A percentile compares a stretch with the other conserved stretches of the same genome.
Evolutionary conservation across 2,329 filamentous ascomycete genomes (phyloP).

Genomic region (Aspergillus tanneri): DNA sequence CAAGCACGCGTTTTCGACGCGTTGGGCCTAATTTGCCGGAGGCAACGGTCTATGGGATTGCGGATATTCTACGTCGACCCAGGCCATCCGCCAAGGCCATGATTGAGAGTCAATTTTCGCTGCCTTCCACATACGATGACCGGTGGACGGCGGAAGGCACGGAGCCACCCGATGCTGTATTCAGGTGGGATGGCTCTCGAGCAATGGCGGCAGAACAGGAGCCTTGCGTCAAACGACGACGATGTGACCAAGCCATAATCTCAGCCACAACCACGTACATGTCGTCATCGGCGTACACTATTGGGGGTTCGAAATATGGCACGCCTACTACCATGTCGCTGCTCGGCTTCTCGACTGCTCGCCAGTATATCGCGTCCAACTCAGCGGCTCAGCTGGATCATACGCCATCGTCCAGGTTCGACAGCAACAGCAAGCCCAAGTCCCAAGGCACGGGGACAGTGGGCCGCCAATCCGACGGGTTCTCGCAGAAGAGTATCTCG

Average conservation of each 20-base stretch:
- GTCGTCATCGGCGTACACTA: slow-evolving; percentile 57
- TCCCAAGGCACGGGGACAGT: slow-evolving; percentile 28
- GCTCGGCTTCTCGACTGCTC: slow-evolving; percentile 63
- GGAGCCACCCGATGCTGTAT: slow-evolving; percentile 37
- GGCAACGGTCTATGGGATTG: slow-evolving; percentile 63
- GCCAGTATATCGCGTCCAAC: slow-evolving; percentile 50
- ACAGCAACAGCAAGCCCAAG: slow-evolving; percentile 29
- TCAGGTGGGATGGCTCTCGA: slow-evolving; percentile 39
- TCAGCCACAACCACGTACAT: slow-evolving; percentile 35
- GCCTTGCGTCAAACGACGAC: slow-evolving; percentile 29
- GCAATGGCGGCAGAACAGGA: slow-evolving; percentile 18
- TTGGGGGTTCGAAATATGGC: slow-evolving; percentile 53
- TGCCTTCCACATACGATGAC: slow-evolving; percentile 61
- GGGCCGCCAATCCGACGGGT: slow-evolving; percentile 38
- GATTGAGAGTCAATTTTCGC: slow-evolving; percentile 44
- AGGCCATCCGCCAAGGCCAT: slow-evolving; percentile 59
- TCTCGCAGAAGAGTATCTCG: slow-evolving; percentile 54
- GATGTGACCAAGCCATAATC: slow-evolving; percentile 24
- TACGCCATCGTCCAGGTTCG: neutral
- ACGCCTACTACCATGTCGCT: slow-evolving; percentile 45
- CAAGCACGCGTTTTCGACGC: slow-evolving; percentile 54
- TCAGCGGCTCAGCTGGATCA: slow-evolving; percentile 20
- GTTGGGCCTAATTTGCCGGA: slow-evolving; percentile 70
- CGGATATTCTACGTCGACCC: slow-evolving; percentile 66
- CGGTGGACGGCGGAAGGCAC: slow-evolving; percentile 65